phyloP scores from a whole-genome alignment of 2,329 filamentous ascomycete genomes.

The Colletotrichum gloeosporioides region DNA sequence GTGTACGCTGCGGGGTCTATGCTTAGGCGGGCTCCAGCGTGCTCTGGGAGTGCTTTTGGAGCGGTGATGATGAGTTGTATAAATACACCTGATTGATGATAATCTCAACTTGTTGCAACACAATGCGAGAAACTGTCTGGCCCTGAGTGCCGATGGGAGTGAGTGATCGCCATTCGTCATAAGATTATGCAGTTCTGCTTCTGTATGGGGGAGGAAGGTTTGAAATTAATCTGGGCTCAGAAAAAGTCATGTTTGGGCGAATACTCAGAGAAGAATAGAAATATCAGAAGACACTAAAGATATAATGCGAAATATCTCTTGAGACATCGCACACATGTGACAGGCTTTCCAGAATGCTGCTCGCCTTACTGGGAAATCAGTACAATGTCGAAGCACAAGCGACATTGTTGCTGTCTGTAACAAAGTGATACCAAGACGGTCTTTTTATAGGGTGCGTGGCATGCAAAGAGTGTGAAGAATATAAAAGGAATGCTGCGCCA shows the following conservation, averaged over 20 bases:
- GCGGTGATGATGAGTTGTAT: background rate
- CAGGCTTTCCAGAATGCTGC: background rate
- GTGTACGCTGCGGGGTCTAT: background rate
- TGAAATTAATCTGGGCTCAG: background rate
- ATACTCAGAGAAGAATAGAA: background rate
- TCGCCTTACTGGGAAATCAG: background rate
- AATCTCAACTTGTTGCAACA: background rate
- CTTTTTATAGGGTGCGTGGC: background rate
- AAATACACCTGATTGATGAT: background rate
- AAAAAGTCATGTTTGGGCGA: background rate
- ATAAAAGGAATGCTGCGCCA: background rate
- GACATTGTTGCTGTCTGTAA: background rate
- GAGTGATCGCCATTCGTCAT: background rate
- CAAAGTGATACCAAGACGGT: background rate
- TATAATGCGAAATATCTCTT: background rate
- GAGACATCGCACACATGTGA: fast-evolving
- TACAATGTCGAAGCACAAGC: background rate
- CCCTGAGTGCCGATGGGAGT: background rate
- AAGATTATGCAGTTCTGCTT: background rate
- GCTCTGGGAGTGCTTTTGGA: background rate
- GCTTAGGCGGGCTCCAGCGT: background rate
- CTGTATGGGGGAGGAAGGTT: background rate
- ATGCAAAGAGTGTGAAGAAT: background rate
- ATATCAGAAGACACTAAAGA: background rate
- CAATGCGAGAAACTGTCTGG: background rate